phyloP scores from a whole-genome alignment of 257 asterid genomes.

The Fraxinus cuspidata region DNA sequence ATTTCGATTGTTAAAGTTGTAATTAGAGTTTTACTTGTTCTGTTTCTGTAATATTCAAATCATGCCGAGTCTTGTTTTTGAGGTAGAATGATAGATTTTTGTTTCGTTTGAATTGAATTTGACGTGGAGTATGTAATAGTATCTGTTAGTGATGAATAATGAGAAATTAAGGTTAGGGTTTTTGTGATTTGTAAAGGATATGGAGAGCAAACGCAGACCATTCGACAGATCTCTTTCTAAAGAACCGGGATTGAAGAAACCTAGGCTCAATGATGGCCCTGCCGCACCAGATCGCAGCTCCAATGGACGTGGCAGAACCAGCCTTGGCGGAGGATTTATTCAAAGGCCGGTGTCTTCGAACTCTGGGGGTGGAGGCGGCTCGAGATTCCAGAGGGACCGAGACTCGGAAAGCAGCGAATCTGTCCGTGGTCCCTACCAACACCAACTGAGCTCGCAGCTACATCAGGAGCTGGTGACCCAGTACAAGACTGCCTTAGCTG shows the following conservation, averaged over 20 bases:
- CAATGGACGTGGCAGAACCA: slow-evolving; percentile 45
- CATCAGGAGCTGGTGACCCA: slow-evolving; percentile 83
- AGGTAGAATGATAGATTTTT: not conserved
- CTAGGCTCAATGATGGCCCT: slow-evolving; percentile 63
- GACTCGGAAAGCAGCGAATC: slow-evolving; percentile 62
- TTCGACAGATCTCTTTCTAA: slow-evolving; percentile 73
- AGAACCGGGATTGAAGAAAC: slow-evolving; percentile 81
- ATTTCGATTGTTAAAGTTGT: slow-evolving; percentile 22
- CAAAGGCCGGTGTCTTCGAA: slow-evolving; percentile 51
- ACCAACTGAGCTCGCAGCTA: slow-evolving; percentile 44
- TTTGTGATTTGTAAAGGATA: slow-evolving; percentile 47
- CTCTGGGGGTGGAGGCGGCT: slow-evolving; percentile 34
- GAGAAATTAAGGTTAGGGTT: slow-evolving; percentile 32
- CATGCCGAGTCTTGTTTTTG: not conserved
- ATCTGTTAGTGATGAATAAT: slow-evolving; percentile 27
- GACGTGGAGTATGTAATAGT: slow-evolving; percentile 29
- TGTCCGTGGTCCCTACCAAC: slow-evolving; percentile 55
- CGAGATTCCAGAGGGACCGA: slow-evolving; percentile 47
- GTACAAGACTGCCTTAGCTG: slow-evolving; percentile 86
- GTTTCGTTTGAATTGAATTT: slow-evolving; percentile 7
- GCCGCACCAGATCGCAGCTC: slow-evolving; percentile 57
- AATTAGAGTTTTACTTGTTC: slow-evolving; percentile 16
- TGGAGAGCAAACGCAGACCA: slow-evolving; percentile 85
- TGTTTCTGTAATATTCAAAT: not conserved
- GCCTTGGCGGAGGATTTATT: slow-evolving; percentile 31